phyloP scores from a whole-genome alignment of 176 grass and related monocot species.

The Panicum miliaceum region DNA sequence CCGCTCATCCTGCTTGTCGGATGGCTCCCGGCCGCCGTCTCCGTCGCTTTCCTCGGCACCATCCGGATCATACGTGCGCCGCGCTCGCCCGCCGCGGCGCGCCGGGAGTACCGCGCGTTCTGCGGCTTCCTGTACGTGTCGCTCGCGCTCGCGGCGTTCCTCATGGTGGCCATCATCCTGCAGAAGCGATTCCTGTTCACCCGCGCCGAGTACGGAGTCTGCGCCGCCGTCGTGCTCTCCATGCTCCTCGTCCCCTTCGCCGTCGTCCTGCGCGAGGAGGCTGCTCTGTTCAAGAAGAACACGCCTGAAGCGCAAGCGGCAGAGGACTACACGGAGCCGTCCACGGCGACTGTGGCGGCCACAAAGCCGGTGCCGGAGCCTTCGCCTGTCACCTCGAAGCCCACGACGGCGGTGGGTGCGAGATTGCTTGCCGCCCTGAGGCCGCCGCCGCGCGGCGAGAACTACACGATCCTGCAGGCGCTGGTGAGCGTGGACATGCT shows the following conservation, averaged over 20 bases:
- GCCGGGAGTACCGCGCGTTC: slow-evolving; percentile 27
- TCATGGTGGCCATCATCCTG: slow-evolving; percentile 32
- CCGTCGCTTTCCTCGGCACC: slow-evolving; percentile 37
- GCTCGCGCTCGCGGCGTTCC: slow-evolving; percentile 39
- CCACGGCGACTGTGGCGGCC: background rate
- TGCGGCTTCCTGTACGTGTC: slow-evolving; percentile 37
- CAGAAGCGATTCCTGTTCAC: slow-evolving; percentile 40
- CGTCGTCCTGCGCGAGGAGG: slow-evolving; percentile 38
- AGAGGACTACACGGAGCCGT: background rate
- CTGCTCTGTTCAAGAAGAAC: background rate
- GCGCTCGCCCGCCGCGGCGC: background rate
- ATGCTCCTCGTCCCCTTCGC: slow-evolving; percentile 17
- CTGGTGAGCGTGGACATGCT: slow-evolving; percentile 82
- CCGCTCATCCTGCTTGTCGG: slow-evolving; percentile 56
- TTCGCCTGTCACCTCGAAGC: background rate
- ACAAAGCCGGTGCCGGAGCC: background rate
- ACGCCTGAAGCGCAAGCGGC: background rate
- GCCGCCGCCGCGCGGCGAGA: slow-evolving; percentile 62
- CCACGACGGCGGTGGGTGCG: no score
- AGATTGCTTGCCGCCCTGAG: background rate
- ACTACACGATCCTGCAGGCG: slow-evolving; percentile 82
- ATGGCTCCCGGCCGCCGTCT: slow-evolving; percentile 52
- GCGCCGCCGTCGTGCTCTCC: slow-evolving; percentile 26
- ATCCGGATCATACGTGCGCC: slow-evolving; percentile 48
- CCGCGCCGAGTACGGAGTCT: slow-evolving; percentile 22